Evolutionary conservation across 192 early-diverging fungal genomes (phyloP).

Genomic region (Coemansia guatemalensis): DNA sequence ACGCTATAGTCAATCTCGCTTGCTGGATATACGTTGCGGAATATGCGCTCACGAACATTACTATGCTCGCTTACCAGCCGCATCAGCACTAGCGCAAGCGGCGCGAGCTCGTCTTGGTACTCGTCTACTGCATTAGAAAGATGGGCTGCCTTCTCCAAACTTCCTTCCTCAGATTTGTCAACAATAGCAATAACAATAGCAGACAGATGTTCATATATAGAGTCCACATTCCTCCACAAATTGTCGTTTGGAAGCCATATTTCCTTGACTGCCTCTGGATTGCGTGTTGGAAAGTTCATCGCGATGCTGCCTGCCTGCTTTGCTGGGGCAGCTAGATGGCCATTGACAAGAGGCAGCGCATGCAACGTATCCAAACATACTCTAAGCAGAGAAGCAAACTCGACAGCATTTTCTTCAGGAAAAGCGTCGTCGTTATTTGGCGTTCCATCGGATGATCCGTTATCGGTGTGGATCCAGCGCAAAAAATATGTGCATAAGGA

Average conservation of each 20-base stretch:
- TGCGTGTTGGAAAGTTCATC: constrained; percentile 32
- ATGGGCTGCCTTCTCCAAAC: neutral
- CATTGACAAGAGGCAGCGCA: constrained; percentile 6
- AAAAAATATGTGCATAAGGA: constrained; percentile 26
- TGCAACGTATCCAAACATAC: constrained; percentile 17
- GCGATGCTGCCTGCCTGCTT: constrained; percentile 41
- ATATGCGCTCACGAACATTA: constrained; percentile 23
- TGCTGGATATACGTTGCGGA: constrained; percentile 27
- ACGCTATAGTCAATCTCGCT: constrained; percentile 12
- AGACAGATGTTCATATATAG: constrained; percentile 12
- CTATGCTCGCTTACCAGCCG: constrained; percentile 35
- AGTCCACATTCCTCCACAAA: constrained; percentile 14
- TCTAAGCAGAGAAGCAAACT: constrained; percentile 20
- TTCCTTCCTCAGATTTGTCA: neutral
- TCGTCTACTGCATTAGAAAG: neutral
- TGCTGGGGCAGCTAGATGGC: constrained; percentile 22
- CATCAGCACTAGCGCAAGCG: constrained; percentile 35
- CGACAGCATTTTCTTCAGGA: constrained; percentile 19
- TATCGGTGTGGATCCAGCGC: constrained; percentile 4
- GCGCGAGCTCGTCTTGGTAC: constrained; percentile 29
- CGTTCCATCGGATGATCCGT: neutral
- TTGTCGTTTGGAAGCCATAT: constrained; percentile 28
- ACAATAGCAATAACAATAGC: constrained; percentile 12
- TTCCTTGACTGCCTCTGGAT: constrained; percentile 11
- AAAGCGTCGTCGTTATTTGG: constrained; percentile 20